Evolutionary conservation across 2,329 filamentous ascomycete genomes (phyloP).

Genomic region (Cordyceps fumosorosea): DNA sequence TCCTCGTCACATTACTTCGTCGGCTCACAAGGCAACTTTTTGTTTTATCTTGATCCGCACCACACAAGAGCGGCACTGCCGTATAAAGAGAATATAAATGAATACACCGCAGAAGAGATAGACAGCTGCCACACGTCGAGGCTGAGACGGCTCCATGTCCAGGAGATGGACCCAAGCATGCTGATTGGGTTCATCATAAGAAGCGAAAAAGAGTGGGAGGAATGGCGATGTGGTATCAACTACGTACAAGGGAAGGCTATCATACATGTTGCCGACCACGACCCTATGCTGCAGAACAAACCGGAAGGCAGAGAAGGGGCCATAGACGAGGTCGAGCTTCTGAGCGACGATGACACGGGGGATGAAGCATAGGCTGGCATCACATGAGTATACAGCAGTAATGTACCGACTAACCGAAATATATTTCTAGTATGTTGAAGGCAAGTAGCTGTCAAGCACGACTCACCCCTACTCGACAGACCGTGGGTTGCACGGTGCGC

Average conservation of each 20-base stretch:
- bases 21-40: constrained; percentile 58
- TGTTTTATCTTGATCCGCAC: constrained; percentile 96
- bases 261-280: constrained; percentile 71
- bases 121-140: constrained; percentile 82
- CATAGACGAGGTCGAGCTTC: constrained; percentile 81
- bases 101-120: constrained; percentile 66
- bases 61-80: constrained; percentile 69
- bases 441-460: neutral
- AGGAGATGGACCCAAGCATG: constrained; percentile 98
- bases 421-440: neutral
- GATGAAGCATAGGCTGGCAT: neutral
- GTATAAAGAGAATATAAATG: constrained; percentile 47
- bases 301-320: constrained; percentile 60
- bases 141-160: constrained; percentile 72
- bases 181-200: constrained; percentile 86
- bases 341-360: constrained; percentile 61
- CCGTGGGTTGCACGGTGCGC: neutral
- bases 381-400: neutral
- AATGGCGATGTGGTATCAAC: constrained; percentile 72
- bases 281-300: constrained; percentile 49
- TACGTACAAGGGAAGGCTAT: constrained; percentile 76
- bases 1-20: constrained; percentile 70
- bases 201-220: constrained; percentile 73
- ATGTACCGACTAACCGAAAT: neutral
- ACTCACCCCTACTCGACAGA: too few relatives aligned